Conservation (phyloP, 306 rosid genomes). For the Rosa lucieae region DNA sequence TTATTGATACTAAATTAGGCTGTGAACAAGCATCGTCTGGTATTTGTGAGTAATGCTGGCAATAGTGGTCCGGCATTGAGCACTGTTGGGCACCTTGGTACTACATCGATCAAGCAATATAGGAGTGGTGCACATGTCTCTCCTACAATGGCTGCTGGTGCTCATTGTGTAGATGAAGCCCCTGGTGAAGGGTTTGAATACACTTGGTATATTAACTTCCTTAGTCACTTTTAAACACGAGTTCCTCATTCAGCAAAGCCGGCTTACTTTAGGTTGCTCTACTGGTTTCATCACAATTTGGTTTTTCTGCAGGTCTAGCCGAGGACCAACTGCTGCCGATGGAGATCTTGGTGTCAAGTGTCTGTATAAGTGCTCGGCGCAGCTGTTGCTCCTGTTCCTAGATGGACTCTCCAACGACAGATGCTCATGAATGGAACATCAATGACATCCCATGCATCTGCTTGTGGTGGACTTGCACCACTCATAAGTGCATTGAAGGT, state of each 20-base stretch:
- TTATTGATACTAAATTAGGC: slow-evolving; percentile 50
- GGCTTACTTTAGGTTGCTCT: slow-evolving; percentile 14
- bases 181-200: slow-evolving; percentile 93
- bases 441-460: slow-evolving; percentile 99
- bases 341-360: slow-evolving; percentile 83
- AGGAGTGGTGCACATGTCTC: slow-evolving; percentile 96
- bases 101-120: slow-evolving; percentile 74
- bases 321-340: slow-evolving; percentile 90
- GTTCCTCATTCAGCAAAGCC: not conserved
- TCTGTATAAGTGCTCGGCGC: slow-evolving; percentile 91
- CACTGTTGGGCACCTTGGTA: slow-evolving; percentile 98
- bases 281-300: slow-evolving; percentile 18
- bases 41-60: slow-evolving; percentile 98
- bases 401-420: slow-evolving; percentile 96
- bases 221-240: slow-evolving; percentile 13
- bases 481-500: slow-evolving; percentile 98
- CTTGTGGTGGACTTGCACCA: slow-evolving; percentile 94
- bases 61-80: slow-evolving; percentile 96
- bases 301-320: slow-evolving; percentile 79
- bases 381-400: slow-evolving; percentile 99
- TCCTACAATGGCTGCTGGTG: slow-evolving; percentile 98
- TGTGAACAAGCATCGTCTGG: slow-evolving; percentile 78
- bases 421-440: slow-evolving; percentile 99
- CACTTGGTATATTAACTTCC: slow-evolving; percentile 69
- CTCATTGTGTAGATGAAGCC: slow-evolving; percentile 91